phyloP scores from a whole-genome alignment of 192 early-diverging fungal genomes.

The Helicostylum pulchrum region DNA sequence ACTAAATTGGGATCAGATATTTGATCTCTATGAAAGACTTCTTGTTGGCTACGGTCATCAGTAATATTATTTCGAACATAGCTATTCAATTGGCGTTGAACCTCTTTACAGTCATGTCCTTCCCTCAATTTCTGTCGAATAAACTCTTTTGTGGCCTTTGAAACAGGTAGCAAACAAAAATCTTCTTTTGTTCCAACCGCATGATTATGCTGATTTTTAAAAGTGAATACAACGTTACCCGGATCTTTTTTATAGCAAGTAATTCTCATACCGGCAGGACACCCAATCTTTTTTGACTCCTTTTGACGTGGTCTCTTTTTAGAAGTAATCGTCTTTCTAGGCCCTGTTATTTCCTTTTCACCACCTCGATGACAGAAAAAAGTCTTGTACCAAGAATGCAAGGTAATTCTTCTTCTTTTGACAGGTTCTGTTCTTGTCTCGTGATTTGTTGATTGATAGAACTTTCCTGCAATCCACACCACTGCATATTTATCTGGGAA shows the following conservation, averaged over 20 bases:
- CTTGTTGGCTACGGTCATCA: background rate
- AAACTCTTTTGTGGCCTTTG: background rate
- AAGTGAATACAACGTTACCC: background rate
- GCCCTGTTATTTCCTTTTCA: background rate
- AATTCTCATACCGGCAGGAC: constrained; percentile 1
- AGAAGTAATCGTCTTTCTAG: background rate
- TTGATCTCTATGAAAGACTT: constrained; percentile 1
- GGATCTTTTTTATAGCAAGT: background rate
- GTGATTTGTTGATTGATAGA: background rate
- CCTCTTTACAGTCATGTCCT: constrained; percentile 6
- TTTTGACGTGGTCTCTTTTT: background rate
- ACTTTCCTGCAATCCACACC: constrained; percentile 1
- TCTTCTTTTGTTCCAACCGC: background rate
- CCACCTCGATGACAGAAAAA: background rate
- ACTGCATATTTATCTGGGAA: constrained; percentile 2
- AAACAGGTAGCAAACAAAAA: background rate
- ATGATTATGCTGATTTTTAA: background rate
- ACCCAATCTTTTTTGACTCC: background rate
- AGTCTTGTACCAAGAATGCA: background rate
- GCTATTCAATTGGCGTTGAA: background rate
- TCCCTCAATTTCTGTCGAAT: background rate
- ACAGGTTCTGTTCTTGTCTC: background rate
- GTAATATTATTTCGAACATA: background rate
- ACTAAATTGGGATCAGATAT: background rate
- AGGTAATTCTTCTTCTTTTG: constrained; percentile 4